Base-by-base conservation (phyloP, 139 green algal genomes). In the Yamagishiella unicocca region DNA sequence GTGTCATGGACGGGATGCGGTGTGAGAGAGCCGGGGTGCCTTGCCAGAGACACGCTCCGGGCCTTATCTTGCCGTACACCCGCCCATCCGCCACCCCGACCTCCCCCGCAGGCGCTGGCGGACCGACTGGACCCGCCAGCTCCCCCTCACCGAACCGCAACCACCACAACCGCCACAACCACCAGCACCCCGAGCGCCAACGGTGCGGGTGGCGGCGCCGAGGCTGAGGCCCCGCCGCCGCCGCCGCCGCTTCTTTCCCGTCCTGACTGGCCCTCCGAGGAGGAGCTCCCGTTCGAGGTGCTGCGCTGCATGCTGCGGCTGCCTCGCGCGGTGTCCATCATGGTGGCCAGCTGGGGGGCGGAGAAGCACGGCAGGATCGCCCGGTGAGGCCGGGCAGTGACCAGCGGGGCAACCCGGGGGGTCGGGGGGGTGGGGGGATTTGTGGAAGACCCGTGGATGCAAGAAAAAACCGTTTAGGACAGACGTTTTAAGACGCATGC, bases 261-360 rank as follows among this genome's bases (percentile, higher is more conserved):
- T 58, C 50, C 62, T 5, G 62, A 40, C 14, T 71, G 62, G 62
- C 62, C 62, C 29, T 17, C 62, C 29, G 62, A 71, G 62, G 29
- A 71, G 62, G 29, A 71, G 62, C 29, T 71, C 29, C 62, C 62
- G 62, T 40, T 22, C 62, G 62, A 71, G 62, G 62, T 71, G 62
- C n/a, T 71, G 7, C 40, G 5, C 62, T 42, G n/a, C n/a, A 40
- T 71, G 19, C 29, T 71, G n/a, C 62, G 7, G n/a, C 62, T 71
- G 62, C 62, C 62, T 5, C 50, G 12, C 50, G 14, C 12, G 50
- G 50, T 61, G 50, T 12, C 50, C 50, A 61, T 17, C 17, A 12
- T 17, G 17, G 17, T 17, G 14, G 14, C 50, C 50, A 61, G 14
- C 50, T 17, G 50, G 14, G n/a, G n/a, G n/a, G n/a, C n/a, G n/a